These are phyloP conservation scores for Suhomyces wounanorum DNA, from an alignment of 1,139 yeast species.

Conservation along the genomic window DNA sequence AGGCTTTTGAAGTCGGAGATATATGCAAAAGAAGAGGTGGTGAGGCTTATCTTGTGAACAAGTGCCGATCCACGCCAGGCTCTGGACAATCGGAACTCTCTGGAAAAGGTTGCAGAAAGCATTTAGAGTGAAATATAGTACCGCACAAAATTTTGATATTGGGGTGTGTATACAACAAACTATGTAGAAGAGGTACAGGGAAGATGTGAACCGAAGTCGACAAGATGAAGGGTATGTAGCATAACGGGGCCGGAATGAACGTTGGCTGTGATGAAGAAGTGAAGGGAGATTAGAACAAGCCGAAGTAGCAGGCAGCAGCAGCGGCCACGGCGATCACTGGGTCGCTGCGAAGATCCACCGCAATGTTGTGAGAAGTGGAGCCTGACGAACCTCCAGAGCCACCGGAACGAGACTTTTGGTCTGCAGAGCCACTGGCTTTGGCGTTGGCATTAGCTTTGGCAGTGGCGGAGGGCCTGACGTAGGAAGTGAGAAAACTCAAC, in stretches of 20 bases:
- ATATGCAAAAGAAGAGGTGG: conserved; percentile 11
- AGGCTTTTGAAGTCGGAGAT: conserved; percentile 13
- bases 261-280: not conserved
- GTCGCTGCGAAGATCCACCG: not conserved
- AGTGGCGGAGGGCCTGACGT: conserved; percentile 7
- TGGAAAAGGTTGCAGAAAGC: conserved; percentile 1
- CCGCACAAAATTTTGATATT: not conserved
- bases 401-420: conserved; percentile 2
- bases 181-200: not conserved
- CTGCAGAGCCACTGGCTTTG: not conserved
- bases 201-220: not conserved
- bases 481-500: conserved; percentile 18
- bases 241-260: not conserved
- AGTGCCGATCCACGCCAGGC: not conserved
- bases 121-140: not conserved
- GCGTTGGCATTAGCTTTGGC: not conserved
- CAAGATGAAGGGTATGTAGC: not conserved
- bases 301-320: conserved; percentile 4
- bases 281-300: conserved; percentile 4
- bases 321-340: conserved; percentile 3
- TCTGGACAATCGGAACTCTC: not conserved
- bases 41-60: not conserved
- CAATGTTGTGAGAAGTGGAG: not conserved
- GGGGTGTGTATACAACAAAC: not conserved
- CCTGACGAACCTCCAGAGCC: not conserved